Evolutionary conservation across 441 rosid species (phyloP).

Genomic region (Populus hybrid): DNA sequence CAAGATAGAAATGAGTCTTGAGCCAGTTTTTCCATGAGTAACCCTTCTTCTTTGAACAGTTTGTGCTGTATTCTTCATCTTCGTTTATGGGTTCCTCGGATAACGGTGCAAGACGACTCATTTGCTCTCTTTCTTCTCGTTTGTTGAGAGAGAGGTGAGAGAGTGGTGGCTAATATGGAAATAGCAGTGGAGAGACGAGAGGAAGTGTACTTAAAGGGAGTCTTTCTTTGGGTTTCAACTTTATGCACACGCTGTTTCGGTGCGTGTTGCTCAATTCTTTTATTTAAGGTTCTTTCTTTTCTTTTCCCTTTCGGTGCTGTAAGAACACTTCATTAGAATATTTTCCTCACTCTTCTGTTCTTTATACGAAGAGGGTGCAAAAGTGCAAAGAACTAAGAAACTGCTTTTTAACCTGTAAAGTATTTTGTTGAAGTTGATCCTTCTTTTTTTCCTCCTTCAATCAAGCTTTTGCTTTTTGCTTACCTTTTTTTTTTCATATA

Average conservation of each 20-base stretch:
- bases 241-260: slow-evolving; percentile 26
- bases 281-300: neutral
- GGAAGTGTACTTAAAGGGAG: slow-evolving; percentile 20
- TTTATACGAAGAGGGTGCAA: neutral
- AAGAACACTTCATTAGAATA: too few species aligned
- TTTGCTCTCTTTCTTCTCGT: slow-evolving; percentile 10
- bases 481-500: too few species aligned
- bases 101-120: slow-evolving; percentile 69
- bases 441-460: too few species aligned
- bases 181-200: slow-evolving; percentile 9
- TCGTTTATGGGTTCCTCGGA: slow-evolving; percentile 72
- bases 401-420: neutral
- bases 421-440: neutral
- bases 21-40: slow-evolving; percentile 72
- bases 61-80: slow-evolving; percentile 32
- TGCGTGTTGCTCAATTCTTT: slow-evolving; percentile 26
- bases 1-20: slow-evolving; percentile 48
- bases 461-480: neutral
- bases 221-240: neutral
- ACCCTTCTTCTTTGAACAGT: slow-evolving; percentile 33
- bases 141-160: neutral
- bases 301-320: neutral
- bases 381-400: neutral
- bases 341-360: too few species aligned
- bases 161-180: slow-evolving; percentile 3